Percentiles rank a stretch among this genome's conserved stretches.
phyloP scores from a whole-genome alignment of 2,329 filamentous ascomycete species.

The Pezicula neosporulosa region DNA sequence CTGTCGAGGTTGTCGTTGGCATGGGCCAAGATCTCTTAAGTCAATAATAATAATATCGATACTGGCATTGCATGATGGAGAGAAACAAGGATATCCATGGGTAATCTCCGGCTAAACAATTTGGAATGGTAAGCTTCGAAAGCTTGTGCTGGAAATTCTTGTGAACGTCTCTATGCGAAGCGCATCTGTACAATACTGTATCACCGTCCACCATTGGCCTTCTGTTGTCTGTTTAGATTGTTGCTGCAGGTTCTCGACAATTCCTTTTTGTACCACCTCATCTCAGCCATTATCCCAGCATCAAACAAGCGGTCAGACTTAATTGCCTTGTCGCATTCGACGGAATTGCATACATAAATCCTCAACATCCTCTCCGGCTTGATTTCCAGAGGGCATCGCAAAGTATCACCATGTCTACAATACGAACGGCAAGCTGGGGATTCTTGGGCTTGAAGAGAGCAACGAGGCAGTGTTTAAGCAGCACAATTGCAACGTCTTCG shows the following conservation, averaged over 20 bases:
- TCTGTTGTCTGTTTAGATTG: neutral
- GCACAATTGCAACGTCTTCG: constrained; percentile 6
- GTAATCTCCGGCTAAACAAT: too few species aligned
- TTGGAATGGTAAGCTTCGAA: too few species aligned
- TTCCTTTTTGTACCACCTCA: neutral
- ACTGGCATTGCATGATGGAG: neutral
- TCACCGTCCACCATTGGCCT: neutral
- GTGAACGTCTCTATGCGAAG: neutral
- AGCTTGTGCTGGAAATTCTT: neutral
- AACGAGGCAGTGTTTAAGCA: constrained; percentile 8
- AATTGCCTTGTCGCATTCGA: neutral
- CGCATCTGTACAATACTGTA: neutral
- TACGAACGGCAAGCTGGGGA: constrained; percentile 5
- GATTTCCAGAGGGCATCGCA: neutral
- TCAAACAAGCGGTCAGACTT: neutral
- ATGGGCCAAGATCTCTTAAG: constrained; percentile 10
- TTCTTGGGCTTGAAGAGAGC: constrained; percentile 6
- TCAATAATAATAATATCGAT: constrained; percentile 16
- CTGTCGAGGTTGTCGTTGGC: constrained; percentile 4
- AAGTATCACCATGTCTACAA: constrained; percentile 10
- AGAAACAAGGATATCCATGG: too few species aligned
- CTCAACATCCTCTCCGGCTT: neutral
- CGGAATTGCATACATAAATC: neutral
- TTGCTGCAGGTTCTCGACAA: neutral
- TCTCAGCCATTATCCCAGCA: neutral